Percentiles rank a stretch among this genome's conserved stretches.
Evolutionary conservation across 208 protist species (phyloP).

Genomic region (Phytomonas serpens): DNA sequence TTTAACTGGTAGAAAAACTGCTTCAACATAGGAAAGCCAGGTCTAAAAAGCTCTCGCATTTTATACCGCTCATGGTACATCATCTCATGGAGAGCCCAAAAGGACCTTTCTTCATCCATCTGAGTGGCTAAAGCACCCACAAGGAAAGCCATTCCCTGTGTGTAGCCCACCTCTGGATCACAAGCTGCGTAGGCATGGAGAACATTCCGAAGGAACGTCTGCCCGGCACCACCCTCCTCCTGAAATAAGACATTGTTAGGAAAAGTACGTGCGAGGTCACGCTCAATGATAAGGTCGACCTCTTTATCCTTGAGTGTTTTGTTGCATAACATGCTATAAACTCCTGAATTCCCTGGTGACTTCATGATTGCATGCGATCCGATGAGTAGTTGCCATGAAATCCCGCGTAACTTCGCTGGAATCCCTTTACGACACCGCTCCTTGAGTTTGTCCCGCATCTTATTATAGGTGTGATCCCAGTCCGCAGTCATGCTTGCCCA

Average conservation of each 20-base stretch:
- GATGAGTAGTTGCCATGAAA: conserved; percentile 83
- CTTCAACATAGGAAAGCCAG: conserved; percentile 87
- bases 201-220: conserved; percentile 82
- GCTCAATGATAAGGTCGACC: conserved; percentile 53
- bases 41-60: conserved; percentile 80
- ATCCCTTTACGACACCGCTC: conserved; percentile 88
- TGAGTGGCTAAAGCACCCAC: conserved; percentile 83
- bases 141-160: conserved; percentile 93
- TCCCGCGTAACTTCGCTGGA: conserved; percentile 62
- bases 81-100: conserved; percentile 85
- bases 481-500: conserved; percentile 85
- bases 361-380: conserved; percentile 67
- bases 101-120: conserved; percentile 88
- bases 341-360: conserved; percentile 54
- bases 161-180: conserved; percentile 91
- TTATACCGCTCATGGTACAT: conserved; percentile 82
- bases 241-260: conserved; percentile 86
- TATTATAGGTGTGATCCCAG: conserved; percentile 67
- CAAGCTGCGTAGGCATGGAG: conserved; percentile 85
- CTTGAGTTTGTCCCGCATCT: conserved; percentile 77
- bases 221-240: conserved; percentile 70
- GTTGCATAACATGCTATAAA: conserved; percentile 56
- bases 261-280: conserved; percentile 85
- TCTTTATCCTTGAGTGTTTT: conserved; percentile 63
- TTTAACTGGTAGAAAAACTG: conserved; percentile 87